These are phyloP conservation scores for Calonectria crousiana DNA, from an alignment of 2,329 filamentous ascomycete genomes.

Conservation along the genomic window DNA sequence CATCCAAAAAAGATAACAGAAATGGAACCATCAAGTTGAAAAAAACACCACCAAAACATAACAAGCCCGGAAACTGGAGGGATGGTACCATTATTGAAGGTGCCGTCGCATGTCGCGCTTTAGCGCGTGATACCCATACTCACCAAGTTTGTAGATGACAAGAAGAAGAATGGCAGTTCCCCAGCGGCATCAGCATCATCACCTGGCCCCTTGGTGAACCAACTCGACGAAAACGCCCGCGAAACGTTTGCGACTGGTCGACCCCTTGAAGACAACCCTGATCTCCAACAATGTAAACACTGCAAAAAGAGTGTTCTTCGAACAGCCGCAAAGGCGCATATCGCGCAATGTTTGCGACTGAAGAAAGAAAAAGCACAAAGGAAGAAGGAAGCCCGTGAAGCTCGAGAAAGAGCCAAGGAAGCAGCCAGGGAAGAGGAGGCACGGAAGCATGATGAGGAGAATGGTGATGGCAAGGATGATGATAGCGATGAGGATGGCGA, in stretches of 20 bases:
- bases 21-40: constrained; percentile 72
- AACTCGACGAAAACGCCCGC: constrained; percentile 80
- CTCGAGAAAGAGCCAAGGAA: constrained; percentile 74
- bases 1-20: constrained; percentile 66
- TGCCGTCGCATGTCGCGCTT: constrained; percentile 49
- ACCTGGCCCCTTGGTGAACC: constrained; percentile 70
- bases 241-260: constrained; percentile 86
- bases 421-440: constrained; percentile 69
- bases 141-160: constrained; percentile 58
- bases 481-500: constrained; percentile 59
- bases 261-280: constrained; percentile 82
- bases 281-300: constrained; percentile 89
- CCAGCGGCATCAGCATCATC: constrained; percentile 58
- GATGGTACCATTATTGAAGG: constrained; percentile 75
- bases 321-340: constrained; percentile 81
- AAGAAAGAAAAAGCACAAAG: constrained; percentile 86
- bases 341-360: constrained; percentile 84
- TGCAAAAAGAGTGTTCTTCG: constrained; percentile 91
- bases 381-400: constrained; percentile 81
- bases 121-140: constrained; percentile 15
- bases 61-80: constrained; percentile 78
- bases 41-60: constrained; percentile 71
- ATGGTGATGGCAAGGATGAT: constrained; percentile 62
- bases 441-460: constrained; percentile 63
- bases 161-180: constrained; percentile 63